These are phyloP conservation scores for Fusarium sp. DNA, from an alignment of 2,329 filamentous ascomycete species.

Conservation along the genomic window DNA sequence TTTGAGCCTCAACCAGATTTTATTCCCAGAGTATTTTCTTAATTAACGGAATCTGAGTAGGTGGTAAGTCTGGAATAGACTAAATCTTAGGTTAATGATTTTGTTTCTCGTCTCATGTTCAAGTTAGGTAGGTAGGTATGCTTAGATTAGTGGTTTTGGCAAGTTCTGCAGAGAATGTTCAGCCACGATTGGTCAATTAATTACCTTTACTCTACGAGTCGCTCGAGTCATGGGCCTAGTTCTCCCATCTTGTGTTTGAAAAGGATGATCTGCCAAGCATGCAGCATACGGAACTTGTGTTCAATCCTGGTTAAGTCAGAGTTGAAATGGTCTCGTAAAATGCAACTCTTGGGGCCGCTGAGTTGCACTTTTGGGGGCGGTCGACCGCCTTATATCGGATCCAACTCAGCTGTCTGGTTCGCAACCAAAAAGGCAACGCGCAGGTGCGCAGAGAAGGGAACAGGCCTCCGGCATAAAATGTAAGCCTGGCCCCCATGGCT, in stretches of 20 bases:
- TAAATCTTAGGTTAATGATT: background rate
- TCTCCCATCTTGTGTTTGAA: background rate
- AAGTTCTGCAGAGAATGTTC: background rate
- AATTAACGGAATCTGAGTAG: background rate
- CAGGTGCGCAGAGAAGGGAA: conserved; percentile 13
- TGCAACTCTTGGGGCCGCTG: background rate
- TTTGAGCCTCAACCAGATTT: conserved; percentile 16
- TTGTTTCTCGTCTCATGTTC: background rate
- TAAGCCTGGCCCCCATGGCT: conserved; percentile 1
- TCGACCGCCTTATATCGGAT: conserved; percentile 11
- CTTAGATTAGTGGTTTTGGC: background rate
- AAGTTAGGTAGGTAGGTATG: background rate
- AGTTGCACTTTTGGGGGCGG: conserved; percentile 23
- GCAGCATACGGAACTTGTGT: background rate
- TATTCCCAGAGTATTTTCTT: background rate
- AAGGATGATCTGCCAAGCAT: conserved; percentile 16
- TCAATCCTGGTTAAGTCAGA: background rate
- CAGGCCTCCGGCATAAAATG: conserved; percentile 21
- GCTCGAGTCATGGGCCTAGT: background rate
- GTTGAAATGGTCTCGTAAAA: background rate
- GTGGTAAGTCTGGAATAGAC: background rate
- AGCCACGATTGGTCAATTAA: conserved; percentile 5
- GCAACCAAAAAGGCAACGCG: conserved; percentile 22
- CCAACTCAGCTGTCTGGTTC: conserved; percentile 19
- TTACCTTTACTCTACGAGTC: background rate